Base-by-base conservation (phyloP, 78 protist species). In the Tieghemostelium lacteum region DNA sequence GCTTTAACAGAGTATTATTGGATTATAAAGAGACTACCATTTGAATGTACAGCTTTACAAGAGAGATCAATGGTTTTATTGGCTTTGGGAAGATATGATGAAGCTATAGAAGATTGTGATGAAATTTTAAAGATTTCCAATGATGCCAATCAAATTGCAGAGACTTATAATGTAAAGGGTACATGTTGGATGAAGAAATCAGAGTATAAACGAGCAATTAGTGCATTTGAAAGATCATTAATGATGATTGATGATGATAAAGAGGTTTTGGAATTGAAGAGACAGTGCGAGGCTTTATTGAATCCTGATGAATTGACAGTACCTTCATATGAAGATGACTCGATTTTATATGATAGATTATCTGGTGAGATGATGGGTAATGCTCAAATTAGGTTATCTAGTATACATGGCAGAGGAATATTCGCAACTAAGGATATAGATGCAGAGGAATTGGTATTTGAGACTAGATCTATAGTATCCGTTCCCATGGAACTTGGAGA, bases 401-500 rank as follows among this genome's bases (percentile, higher is more conserved):
- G 31, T 12, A 12, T 58, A 36, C 91, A 83, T 60, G 91, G 91
- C 8, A 73, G 91, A 67, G 91, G 91, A n/a, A 34, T 83, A 4
- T 83, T 83, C 52, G 77, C 91, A 20, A 69, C 91, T 5, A 52
- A 55, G 39, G 91, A 83, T 60, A 40, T 83, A 19, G 78, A 70
- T n/a, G 72, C 75, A 24, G 91, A 83, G 28, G 91, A 83, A 60
- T 69, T 83, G 22, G 5, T 83, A 3, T 83, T 83, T 58, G 91
- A 83, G 33, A 58, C 63, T 3, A 36, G 45, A 29, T 55, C 91
- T 36, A 26, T 78, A 19, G 28, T 55, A 19, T 65, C 70, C 22
- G 40, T 31, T 28, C 28, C 74, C 20, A 37, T 36, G 0, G n/a
- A 20, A 24, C 20, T 65, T 17, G 52, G 26, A 2, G 63, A 36